Base-by-base conservation (phyloP, 441 rosid genomes). In the Rhodomyrtus psidioides region DNA sequence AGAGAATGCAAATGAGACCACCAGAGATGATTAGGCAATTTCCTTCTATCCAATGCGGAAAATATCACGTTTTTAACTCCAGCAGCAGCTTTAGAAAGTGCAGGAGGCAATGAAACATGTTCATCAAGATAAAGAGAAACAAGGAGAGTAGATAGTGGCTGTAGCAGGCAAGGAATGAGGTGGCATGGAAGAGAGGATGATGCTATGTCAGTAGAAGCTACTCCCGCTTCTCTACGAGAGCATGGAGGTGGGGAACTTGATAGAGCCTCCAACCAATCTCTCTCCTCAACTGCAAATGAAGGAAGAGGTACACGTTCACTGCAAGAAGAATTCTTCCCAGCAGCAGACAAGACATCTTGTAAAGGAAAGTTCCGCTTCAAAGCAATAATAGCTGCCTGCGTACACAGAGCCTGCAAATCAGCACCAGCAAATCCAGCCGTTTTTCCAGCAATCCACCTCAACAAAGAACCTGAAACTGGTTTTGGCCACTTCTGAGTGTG, bases 351-450 rank as follows among this genome's bases (percentile, higher is more conserved):
- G 87, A 93, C 89, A 88, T 93, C 94, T 59, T 95, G 99, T 93
- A 97, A 92, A 86, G 99, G 98, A 87, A 97, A 97, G 90, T 93
- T 96, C 91, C 97, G 95, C 91, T 96, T 97, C 92, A 97, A 90
- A 84, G 98, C 97, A 92, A 94, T 90, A 88, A 95, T 93, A 87
- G 95, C 98, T 82, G 98, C 98, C 88, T 95, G 99, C 57, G 99
- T 95, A 90, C 99, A 97, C 85, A 97, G 99, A 82, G 98, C 95
- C 93, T 97, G 98, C 89, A 97, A 91, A 94, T 97, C 99, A 79
- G 99, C 98, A 91, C 99, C 99, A 88, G 98, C 99, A 95, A 94
- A 97, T 75, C 98, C 99, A n/a, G 91, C 93, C 74, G 99, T 95
- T 93, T 91, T 90, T 88, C 90, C 91, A 49, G 99, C 98, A 93